Percentiles rank a stretch among this genome's conserved stretches.
Conservation (phyloP, 176 grass and related monocot species). For the Tillandsia leiboldiana region DNA sequence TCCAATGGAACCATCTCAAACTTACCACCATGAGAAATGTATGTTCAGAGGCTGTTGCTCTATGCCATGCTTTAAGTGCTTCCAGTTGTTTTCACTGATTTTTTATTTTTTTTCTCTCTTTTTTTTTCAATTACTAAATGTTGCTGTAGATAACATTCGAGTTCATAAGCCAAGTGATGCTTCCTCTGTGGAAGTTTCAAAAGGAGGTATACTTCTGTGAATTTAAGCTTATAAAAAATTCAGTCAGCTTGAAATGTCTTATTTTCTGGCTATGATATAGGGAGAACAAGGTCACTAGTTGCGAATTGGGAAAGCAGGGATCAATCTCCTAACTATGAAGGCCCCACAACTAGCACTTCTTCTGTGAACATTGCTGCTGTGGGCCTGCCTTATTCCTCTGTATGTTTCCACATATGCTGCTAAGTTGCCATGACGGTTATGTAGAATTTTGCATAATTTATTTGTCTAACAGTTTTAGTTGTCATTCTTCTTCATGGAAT, state of each 20-base stretch:
- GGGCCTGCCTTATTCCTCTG: slow-evolving; percentile 48
- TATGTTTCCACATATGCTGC: slow-evolving; percentile 29
- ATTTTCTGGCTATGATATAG: slow-evolving; percentile 36
- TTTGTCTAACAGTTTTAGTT: no score
- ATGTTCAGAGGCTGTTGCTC: slow-evolving; percentile 22
- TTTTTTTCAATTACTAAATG: not conserved
- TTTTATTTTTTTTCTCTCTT: not conserved
- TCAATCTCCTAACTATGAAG: slow-evolving; percentile 49
- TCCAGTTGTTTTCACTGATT: slow-evolving; percentile 17
- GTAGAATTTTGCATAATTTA: not conserved
- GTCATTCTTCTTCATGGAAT: no score
- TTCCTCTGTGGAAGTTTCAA: slow-evolving; percentile 74
- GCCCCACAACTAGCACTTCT: slow-evolving; percentile 51
- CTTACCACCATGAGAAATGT: slow-evolving; percentile 59
- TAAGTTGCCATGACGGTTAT: not conserved
- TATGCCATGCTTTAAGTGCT: slow-evolving; percentile 14
- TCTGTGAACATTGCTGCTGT: slow-evolving; percentile 15
- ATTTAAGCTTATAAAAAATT: slow-evolving; percentile 8
- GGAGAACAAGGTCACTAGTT: slow-evolving; percentile 59
- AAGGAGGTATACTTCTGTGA: slow-evolving; percentile 62
- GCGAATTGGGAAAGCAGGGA: slow-evolving; percentile 67
- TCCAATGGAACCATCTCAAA: slow-evolving; percentile 42
- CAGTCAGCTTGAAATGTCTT: slow-evolving; percentile 18
- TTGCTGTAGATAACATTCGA: slow-evolving; percentile 56
- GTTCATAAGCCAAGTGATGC: slow-evolving; percentile 65